Evolutionary conservation across 257 asterid genomes (phyloP).

Genomic region (Forsythia suspensa): DNA sequence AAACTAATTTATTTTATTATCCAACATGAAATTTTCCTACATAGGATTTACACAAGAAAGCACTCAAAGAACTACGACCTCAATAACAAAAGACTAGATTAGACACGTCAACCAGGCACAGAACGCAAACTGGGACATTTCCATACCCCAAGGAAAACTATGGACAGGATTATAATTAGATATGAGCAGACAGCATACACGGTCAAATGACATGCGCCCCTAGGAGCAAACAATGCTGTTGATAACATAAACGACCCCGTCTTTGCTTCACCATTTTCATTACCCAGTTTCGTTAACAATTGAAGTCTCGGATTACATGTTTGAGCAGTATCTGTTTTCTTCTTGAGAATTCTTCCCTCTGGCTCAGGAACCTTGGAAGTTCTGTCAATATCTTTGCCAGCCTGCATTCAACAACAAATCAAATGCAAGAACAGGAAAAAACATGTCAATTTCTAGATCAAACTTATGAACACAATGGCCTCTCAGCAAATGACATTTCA

Average conservation of each 20-base stretch:
- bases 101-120: constrained; percentile 16
- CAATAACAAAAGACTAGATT: constrained; percentile 1
- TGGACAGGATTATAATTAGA: constrained; percentile 33
- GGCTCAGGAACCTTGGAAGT: constrained; percentile 16
- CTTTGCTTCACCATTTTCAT: constrained; percentile 17
- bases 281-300: constrained; percentile 14
- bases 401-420: constrained; percentile 38
- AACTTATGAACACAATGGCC: neutral
- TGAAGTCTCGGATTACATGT: constrained; percentile 13
- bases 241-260: constrained; percentile 18
- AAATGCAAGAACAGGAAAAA: neutral
- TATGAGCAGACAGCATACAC: constrained; percentile 29
- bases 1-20: constrained; percentile 2
- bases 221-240: constrained; percentile 16
- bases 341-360: constrained; percentile 13
- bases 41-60: constrained; percentile 16
- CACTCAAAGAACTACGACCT: constrained; percentile 12
- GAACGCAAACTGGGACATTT: constrained; percentile 36
- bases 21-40: constrained; percentile 21
- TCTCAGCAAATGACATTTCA: neutral
- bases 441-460: neutral
- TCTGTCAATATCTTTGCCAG: constrained; percentile 5
- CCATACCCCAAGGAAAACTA: constrained; percentile 42
- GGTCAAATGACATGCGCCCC: constrained; percentile 23
- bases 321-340: constrained; percentile 19